Percentiles rank a stretch among this genome's conserved stretches.
Conservation (phyloP, 1,284 basidiomycete genomes). For the Pterula multifida region DNA sequence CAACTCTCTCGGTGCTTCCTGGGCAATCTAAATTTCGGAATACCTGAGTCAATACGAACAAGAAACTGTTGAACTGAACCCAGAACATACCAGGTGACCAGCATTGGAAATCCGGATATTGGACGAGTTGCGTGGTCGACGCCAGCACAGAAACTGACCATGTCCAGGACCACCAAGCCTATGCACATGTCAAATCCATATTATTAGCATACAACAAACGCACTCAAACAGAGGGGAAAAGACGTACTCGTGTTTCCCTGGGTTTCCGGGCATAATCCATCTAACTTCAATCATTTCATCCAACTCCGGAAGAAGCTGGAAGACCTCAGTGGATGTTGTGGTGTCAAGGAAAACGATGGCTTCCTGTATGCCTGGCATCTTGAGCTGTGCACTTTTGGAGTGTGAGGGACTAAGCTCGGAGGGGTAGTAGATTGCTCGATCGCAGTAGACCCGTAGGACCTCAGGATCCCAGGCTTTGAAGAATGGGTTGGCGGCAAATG, state of each 20-base stretch:
- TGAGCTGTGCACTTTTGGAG: constrained; percentile 34
- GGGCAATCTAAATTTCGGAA: constrained; percentile 23
- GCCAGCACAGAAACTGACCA: constrained; percentile 40
- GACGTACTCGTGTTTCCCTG: constrained; percentile 21
- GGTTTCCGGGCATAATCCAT: constrained; percentile 46
- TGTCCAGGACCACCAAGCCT: constrained; percentile 26
- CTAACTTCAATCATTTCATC: constrained; percentile 36
- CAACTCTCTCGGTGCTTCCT: constrained; percentile 30
- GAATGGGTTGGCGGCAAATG: constrained; percentile 50
- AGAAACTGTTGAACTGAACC: background rate
- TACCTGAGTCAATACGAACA: constrained; percentile 1
- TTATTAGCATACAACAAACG: constrained; percentile 2
- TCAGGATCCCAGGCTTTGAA: constrained; percentile 65
- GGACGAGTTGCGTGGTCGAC: constrained; percentile 43
- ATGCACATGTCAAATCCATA: background rate
- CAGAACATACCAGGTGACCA: constrained; percentile 44
- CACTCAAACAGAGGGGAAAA: background rate
- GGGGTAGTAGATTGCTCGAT: constrained; percentile 11
- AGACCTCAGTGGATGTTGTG: constrained; percentile 28
- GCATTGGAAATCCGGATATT: constrained; percentile 43
- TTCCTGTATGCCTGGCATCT: constrained; percentile 52
- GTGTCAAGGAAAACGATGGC: constrained; percentile 40
- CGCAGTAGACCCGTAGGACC: constrained; percentile 47
- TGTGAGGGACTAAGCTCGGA: constrained; percentile 9
- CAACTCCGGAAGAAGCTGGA: constrained; percentile 29